A percentile compares a stretch with the other conserved stretches of the same genome.
Evolutionary conservation across 202 grass and related monocot species (phyloP).

Genomic region (Zoysia matrella): DNA sequence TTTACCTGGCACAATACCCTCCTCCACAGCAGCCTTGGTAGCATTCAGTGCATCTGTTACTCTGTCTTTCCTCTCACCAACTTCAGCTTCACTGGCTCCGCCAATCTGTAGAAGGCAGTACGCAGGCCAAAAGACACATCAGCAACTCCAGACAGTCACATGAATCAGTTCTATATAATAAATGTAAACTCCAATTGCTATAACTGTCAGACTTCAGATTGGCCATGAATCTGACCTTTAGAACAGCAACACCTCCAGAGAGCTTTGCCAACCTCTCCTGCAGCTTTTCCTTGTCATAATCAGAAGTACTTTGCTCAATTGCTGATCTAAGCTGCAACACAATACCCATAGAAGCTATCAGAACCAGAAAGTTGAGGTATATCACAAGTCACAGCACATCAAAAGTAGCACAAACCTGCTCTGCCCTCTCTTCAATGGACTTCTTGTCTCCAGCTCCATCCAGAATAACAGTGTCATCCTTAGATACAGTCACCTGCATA

Average conservation of each 20-base stretch:
- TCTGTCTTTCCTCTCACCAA: too few relatives aligned
- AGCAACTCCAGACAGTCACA: background rate
- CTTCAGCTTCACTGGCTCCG: too few relatives aligned
- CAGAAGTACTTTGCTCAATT: constrained; percentile 55
- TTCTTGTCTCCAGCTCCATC: too few relatives aligned
- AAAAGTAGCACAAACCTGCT: constrained; percentile 53
- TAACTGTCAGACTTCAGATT: background rate
- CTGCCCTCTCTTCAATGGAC: too few relatives aligned
- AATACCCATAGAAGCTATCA: constrained; percentile 18
- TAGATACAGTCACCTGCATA: too few relatives aligned
- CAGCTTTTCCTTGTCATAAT: too few relatives aligned
- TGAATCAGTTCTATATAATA: background rate
- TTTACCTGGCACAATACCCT: constrained; percentile 10
- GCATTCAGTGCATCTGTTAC: too few relatives aligned
- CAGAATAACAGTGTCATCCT: too few relatives aligned
- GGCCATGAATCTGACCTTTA: constrained; percentile 65
- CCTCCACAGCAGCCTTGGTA: too few relatives aligned
- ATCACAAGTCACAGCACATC: background rate
- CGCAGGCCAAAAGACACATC: constrained; percentile 4
- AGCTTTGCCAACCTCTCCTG: too few relatives aligned
- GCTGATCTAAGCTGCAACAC: constrained; percentile 69
- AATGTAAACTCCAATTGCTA: background rate
- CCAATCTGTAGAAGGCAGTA: constrained; percentile 65
- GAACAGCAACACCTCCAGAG: constrained; percentile 27
- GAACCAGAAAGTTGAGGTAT: constrained; percentile 6